Evolutionary conservation across 768 basidiomycete species (phyloP), one percentile per base, ranked within the genome.

Genomic region (Mrakia hoshinonis): DNA sequence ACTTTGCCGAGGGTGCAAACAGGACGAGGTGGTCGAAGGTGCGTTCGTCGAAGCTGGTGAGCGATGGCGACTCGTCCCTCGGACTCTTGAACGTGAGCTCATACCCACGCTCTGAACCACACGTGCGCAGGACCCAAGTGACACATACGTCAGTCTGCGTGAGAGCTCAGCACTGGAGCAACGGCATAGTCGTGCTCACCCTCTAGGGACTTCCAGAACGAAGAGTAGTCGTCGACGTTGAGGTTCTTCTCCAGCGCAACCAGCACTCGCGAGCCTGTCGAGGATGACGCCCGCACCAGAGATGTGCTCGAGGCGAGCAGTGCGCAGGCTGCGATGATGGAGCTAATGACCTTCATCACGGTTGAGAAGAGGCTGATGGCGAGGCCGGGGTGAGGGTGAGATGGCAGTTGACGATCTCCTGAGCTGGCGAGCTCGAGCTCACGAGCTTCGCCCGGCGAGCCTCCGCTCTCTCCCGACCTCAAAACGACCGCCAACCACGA

Each of bases 11-110:
- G 13, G 93, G 89, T 1, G 92, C 85, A 73, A 96, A 88, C 74
- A 97, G 79, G 74, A 97, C 85, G 80, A 96, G 85, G 78, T 97
- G 92, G 60, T 87, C 85, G 80, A 91, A 96, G 60, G 84, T 82
- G 48, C 88, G 85, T 26, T 88, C 84, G 75, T 86, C 90, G 78
- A 88, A 86, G 36, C 38, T 26, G 49, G 74, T 69, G 31, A 66
- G 80, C 29, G 83, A 79, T 12, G 91, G 89, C 60, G 80, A 81
- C 55, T 85, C 84, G 65, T 89, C 89, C 79, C 87, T 91, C 20
- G 93, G 90, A 26, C 84, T 83, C 66, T 93, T 88, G 83, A 94
- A 92, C 0, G 89, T 92, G 58, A 97, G 81, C 64, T 90, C 83
- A 80, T 90, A 96, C 11, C 95, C 95, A 73, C 86, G 83, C 61